A percentile compares a stretch with the other conserved stretches of the same genome.
Conservation (phyloP, 2,329 filamentous ascomycete species). For the Ceratocystis lukuohia region DNA sequence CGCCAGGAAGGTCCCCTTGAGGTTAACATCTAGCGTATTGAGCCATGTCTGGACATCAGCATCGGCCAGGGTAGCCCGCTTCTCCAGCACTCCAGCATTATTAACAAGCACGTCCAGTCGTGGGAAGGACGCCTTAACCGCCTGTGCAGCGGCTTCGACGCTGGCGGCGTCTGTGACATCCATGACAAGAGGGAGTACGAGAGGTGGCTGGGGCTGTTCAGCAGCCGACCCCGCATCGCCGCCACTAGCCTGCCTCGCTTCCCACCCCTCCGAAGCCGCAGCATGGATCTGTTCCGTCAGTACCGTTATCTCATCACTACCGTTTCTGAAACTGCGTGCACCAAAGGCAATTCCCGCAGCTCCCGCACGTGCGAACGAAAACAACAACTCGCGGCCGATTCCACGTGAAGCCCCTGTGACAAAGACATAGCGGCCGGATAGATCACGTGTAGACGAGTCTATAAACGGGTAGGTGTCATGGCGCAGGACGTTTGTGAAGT, state of each 20-base stretch:
- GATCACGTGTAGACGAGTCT: conserved; percentile 29
- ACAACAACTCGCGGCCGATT: conserved; percentile 39
- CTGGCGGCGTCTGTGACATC: conserved; percentile 28
- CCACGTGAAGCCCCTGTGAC: conserved; percentile 44
- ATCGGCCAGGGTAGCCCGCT: conserved; percentile 27
- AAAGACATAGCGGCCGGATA: conserved; percentile 31
- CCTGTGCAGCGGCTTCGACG: conserved; percentile 25
- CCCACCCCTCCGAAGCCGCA: not conserved
- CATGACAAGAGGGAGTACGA: conserved; percentile 30
- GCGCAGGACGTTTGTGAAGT: conserved; percentile 27
- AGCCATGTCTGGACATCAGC: conserved; percentile 33
- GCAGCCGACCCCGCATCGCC: conserved; percentile 26
- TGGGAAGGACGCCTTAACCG: conserved; percentile 25
- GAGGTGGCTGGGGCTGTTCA: conserved; percentile 23
- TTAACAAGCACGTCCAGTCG: conserved; percentile 32
- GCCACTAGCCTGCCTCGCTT: conserved; percentile 10
- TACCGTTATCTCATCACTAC: conserved; percentile 23
- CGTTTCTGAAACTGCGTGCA: conserved; percentile 34
- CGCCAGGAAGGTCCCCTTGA: conserved; percentile 35
- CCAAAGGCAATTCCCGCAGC: conserved; percentile 39
- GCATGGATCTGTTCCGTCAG: not conserved
- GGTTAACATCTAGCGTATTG: conserved; percentile 36
- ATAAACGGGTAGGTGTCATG: conserved; percentile 42
- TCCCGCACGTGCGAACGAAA: conserved; percentile 43
- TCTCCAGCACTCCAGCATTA: conserved; percentile 33